A percentile compares a stretch with the other conserved stretches of the same genome.
phyloP scores from a whole-genome alignment of 2,329 filamentous ascomycete genomes.

The Colletotrichum sp. region DNA sequence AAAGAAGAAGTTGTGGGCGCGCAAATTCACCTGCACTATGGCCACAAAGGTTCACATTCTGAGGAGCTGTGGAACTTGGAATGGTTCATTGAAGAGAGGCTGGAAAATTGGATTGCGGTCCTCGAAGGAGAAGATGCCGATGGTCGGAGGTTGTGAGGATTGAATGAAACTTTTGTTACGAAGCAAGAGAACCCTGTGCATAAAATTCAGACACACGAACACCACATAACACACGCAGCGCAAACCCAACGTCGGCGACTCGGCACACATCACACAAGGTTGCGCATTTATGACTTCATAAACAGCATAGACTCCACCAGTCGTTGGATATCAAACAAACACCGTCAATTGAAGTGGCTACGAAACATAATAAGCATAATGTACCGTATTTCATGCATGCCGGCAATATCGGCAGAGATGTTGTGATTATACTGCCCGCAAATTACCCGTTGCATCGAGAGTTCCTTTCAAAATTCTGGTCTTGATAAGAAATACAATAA shows the following conservation, averaged over 20 bases:
- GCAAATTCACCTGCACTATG: neutral
- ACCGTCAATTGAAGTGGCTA: neutral
- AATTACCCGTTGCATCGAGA: neutral
- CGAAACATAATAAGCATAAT: neutral
- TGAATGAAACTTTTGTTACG: too few species aligned
- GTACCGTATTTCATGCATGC: neutral
- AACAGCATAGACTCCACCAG: neutral
- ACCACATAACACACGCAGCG: neutral
- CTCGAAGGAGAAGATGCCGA: neutral
- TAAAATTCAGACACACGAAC: neutral
- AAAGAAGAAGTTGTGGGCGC: neutral
- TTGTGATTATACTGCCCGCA: neutral
- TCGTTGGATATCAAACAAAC: neutral
- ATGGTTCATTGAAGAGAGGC: neutral
- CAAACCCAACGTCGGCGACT: neutral
- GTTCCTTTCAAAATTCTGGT: neutral
- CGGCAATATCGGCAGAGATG: neutral
- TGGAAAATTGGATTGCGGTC: neutral
- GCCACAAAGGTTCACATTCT: neutral
- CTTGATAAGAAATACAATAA: neutral
- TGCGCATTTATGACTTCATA: neutral
- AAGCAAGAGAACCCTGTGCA: too few species aligned
- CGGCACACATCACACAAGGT: neutral
- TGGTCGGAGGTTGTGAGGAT: neutral
- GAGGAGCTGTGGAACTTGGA: neutral